Percentiles rank a stretch among this genome's conserved stretches.
Conservation (phyloP, 306 rosid species). For the Abrus pulchellus region DNA sequence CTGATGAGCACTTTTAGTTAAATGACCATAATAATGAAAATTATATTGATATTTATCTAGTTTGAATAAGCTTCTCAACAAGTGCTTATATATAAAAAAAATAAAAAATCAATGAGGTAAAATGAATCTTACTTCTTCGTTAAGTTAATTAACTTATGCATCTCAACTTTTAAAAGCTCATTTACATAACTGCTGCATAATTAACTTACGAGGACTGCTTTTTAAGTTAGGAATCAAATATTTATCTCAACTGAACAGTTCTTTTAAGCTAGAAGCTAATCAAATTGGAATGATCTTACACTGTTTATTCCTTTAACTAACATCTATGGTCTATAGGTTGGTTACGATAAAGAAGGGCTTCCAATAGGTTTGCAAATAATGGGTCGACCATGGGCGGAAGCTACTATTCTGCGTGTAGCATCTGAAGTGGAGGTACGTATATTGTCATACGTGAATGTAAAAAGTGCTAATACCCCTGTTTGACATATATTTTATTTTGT, state of each 20-base stretch:
- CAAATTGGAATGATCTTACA: background rate
- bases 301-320: background rate
- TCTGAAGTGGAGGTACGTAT: slow-evolving; percentile 77
- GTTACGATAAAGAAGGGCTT: slow-evolving; percentile 80
- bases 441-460: background rate
- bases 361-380: slow-evolving; percentile 93
- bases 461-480: background rate
- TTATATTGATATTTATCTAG: background rate
- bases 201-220: background rate
- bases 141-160: background rate
- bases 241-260: background rate
- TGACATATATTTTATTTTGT: background rate
- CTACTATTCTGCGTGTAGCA: slow-evolving; percentile 87
- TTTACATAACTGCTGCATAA: background rate
- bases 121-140: background rate
- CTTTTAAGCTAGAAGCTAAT: background rate
- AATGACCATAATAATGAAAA: slow-evolving; percentile 26
- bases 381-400: slow-evolving; percentile 98
- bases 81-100: background rate
- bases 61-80: background rate
- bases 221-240: background rate
- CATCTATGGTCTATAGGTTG: slow-evolving; percentile 51
- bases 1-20: slow-evolving; percentile 2
- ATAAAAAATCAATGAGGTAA: background rate
- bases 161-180: background rate